phyloP scores from a whole-genome alignment of 2,329 filamentous ascomycete genomes.

The Massarina eburnea region DNA sequence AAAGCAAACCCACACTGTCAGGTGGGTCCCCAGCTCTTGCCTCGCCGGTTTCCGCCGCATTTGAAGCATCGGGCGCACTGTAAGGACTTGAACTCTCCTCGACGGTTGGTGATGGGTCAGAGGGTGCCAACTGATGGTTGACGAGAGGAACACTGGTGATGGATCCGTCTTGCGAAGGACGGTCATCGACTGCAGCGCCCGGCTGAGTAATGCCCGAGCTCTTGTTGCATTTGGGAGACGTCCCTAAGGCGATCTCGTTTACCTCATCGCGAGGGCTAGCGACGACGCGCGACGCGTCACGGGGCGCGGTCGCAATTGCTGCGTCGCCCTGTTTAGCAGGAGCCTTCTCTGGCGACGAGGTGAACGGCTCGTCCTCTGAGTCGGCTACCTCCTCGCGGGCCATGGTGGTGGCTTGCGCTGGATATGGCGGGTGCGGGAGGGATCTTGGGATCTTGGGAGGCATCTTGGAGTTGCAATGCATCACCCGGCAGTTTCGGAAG shows the following conservation, averaged over 20 bases:
- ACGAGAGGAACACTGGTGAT: neutral
- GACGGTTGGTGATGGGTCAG: neutral
- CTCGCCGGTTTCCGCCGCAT: too few species aligned
- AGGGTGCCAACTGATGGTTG: neutral
- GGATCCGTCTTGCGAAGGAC: neutral
- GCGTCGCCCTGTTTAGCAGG: neutral
- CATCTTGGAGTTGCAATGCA: neutral
- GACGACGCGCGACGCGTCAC: neutral
- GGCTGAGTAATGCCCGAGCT: neutral
- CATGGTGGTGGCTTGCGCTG: slow-evolving; percentile 34
- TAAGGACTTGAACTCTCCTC: neutral
- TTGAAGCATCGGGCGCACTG: neutral
- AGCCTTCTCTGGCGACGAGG: slow-evolving; percentile 23
- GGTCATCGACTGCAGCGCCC: neutral
- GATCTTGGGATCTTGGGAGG: too few species aligned
- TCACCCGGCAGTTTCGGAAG: neutral
- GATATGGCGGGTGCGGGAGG: too few species aligned
- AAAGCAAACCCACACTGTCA: too few species aligned
- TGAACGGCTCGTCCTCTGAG: slow-evolving; percentile 37
- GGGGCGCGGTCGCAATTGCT: neutral
- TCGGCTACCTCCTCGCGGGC: slow-evolving; percentile 30
- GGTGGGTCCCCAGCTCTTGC: too few species aligned
- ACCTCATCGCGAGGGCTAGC: neutral
- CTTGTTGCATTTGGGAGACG: too few species aligned
- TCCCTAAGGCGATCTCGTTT: neutral